Base-by-base conservation (phyloP, 163 green algal species). In the Chlorella variabilis region DNA sequence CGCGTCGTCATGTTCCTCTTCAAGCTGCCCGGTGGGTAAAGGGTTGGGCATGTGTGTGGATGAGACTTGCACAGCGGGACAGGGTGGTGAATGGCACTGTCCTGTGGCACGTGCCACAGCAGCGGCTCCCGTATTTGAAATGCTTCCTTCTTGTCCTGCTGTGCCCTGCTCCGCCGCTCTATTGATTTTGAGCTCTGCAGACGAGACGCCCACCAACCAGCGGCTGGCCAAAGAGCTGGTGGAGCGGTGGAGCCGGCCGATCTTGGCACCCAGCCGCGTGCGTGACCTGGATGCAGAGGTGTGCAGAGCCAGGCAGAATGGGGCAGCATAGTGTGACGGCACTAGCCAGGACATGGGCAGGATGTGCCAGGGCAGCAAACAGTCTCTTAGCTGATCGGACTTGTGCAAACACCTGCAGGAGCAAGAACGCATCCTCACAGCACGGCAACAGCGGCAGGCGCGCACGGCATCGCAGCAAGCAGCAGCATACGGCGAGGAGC, bases 191-290 rank as follows among this genome's bases (percentile, higher is more conserved):
- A 63, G 36, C 31, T n/a, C n/a, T 67, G 49, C 71, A 56, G 92
- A 96, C 38, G 94, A 98, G 83, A 94, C 90, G 4, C 42, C 74
- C 11, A 73, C 85, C 33, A 96, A 97, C 87, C 87, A 88, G 33
- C 87, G 84, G 21, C 71, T 93, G 23, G 93, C 93, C 29, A 87
- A 86, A 62, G 86, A 94, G 69, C 89, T 97, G 56, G 90, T 97
- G 49, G 88, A 96, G 83, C 84, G 84, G 59, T 95, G 92, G 92
- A 93, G 83, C 76, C 75, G 94, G 18, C 94, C 94, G 25, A 98
- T 98, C 73, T 94, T 97, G 81, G 84, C 86, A 27, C 69, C 71
- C 34, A 79, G 18, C 63, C 48, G 77, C 4, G 36, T 27, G 15
- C 42, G 65, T 1, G 62, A 71, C 27, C 58, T 80, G 18, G 41